Evolutionary conservation across 192 early-diverging fungal species (phyloP).

Genomic region (Podila epicladia): DNA sequence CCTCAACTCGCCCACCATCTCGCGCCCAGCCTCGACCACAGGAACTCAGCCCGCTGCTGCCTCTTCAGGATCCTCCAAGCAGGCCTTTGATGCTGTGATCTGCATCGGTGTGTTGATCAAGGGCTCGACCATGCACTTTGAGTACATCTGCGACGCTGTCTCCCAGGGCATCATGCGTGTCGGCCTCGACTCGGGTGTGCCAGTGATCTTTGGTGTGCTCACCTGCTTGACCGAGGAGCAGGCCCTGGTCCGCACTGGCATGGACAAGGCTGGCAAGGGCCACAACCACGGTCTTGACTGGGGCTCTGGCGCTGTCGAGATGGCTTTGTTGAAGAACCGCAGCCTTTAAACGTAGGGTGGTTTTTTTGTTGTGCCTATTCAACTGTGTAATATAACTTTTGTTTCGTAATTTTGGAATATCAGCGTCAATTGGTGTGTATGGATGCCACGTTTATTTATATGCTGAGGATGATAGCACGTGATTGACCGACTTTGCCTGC

Average conservation of each 20-base stretch:
- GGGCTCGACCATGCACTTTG: constrained; percentile 99
- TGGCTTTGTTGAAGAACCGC: constrained; percentile 77
- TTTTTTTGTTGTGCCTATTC: too few species aligned
- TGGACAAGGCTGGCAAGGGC: constrained; percentile 65
- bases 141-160: constrained; percentile 97
- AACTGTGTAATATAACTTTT: too few species aligned
- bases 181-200: constrained; percentile 85
- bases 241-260: constrained; percentile 85
- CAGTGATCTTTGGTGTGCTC: constrained; percentile 96
- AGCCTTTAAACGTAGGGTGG: constrained; percentile 27
- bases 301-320: constrained; percentile 96
- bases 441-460: too few species aligned
- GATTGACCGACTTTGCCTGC: too few species aligned
- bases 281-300: constrained; percentile 99
- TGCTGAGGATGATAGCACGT: too few species aligned
- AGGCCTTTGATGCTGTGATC: constrained; percentile 89
- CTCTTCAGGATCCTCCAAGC: constrained; percentile 29
- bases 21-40: constrained; percentile 15
- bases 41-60: neutral
- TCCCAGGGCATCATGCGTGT: constrained; percentile 97
- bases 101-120: constrained; percentile 99
- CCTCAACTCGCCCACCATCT: constrained; percentile 26
- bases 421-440: too few species aligned
- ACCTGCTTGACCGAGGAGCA: constrained; percentile 96
- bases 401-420: too few species aligned